Conservation (phyloP, 2,329 filamentous ascomycete species). For the Juglanconis oblonga region DNA sequence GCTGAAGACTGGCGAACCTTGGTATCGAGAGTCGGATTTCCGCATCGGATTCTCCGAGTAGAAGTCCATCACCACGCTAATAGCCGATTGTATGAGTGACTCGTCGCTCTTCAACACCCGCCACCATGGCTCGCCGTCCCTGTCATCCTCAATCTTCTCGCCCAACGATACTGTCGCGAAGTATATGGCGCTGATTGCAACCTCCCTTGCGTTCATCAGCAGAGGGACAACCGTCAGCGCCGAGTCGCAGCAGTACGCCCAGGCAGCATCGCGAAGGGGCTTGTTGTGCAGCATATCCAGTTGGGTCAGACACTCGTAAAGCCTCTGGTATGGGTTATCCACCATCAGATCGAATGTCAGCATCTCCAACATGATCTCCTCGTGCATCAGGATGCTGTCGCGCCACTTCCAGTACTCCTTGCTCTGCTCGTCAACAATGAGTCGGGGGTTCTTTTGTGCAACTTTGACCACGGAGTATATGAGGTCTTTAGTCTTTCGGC, state of each 20-base stretch:
- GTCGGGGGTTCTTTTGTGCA: constrained; percentile 87
- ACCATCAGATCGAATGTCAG: constrained; percentile 93
- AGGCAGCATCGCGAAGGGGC: constrained; percentile 76
- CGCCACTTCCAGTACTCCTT: constrained; percentile 99
- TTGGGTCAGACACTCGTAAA: constrained; percentile 76
- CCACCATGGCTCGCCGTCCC: constrained; percentile 83
- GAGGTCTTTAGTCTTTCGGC: constrained; percentile 90
- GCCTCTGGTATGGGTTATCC: constrained; percentile 79
- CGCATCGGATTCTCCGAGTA: constrained; percentile 62
- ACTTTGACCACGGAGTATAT: constrained; percentile 92
- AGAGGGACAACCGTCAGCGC: constrained; percentile 82
- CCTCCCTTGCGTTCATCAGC: constrained; percentile 72
- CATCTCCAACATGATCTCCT: constrained; percentile 87
- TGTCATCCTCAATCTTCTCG: constrained; percentile 68
- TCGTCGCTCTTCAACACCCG: constrained; percentile 70
- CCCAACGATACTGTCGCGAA: constrained; percentile 76
- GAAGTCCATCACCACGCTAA: constrained; percentile 71
- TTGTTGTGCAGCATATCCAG: constrained; percentile 77
- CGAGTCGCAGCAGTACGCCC: constrained; percentile 92
- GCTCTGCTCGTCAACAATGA: constrained; percentile 91
- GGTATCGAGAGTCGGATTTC: constrained; percentile 52
- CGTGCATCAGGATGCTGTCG: constrained; percentile 87
- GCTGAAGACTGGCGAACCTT: constrained; percentile 51
- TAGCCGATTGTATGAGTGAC: constrained; percentile 67
- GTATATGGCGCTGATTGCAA: constrained; percentile 83